A percentile compares a stretch with the other conserved stretches of the same genome.
phyloP scores from a whole-genome alignment of 345 rosid genomes.

The Acer campestre region DNA sequence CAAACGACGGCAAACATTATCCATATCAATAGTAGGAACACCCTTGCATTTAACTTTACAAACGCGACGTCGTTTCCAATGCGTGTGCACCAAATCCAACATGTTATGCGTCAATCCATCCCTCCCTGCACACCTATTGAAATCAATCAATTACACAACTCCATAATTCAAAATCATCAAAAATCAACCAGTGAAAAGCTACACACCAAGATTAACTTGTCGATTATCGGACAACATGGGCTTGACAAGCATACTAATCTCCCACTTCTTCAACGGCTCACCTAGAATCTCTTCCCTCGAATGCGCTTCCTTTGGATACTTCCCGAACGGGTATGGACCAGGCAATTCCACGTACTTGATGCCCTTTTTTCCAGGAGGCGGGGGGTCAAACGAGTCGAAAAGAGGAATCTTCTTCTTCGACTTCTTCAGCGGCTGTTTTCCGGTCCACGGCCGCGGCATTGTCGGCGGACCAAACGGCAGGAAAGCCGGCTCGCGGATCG shows the following conservation, averaged over 20 bases:
- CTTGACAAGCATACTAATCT: constrained; percentile 67
- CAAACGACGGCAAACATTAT: constrained; percentile 76
- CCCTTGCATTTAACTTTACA: constrained; percentile 88
- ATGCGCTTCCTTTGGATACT: constrained; percentile 61
- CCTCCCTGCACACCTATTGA: constrained; percentile 50
- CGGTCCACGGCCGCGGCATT: constrained; percentile 97
- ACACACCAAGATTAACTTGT: constrained; percentile 90
- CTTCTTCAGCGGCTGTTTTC: constrained; percentile 89
- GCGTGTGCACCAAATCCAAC: constrained; percentile 88
- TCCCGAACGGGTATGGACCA: constrained; percentile 62
- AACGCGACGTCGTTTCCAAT: constrained; percentile 82
- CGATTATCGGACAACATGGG: constrained; percentile 75
- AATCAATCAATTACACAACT: not conserved
- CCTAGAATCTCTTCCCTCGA: constrained; percentile 77
- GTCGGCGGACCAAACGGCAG: constrained; percentile 94
- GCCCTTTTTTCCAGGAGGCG: constrained; percentile 60
- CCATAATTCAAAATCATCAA: not conserved
- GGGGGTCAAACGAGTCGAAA: constrained; percentile 71
- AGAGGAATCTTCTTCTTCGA: constrained; percentile 79
- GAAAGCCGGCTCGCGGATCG: constrained; percentile 90
- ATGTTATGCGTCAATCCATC: constrained; percentile 97
- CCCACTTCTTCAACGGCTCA: constrained; percentile 84
- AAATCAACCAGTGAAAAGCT: not conserved
- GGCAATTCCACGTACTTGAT: constrained; percentile 77
- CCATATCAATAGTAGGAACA: constrained; percentile 89